Percentiles rank a stretch among this genome's conserved stretches.
Conservation (phyloP, 176 grass and related monocot genomes). For the Phoenix roebelenii region DNA sequence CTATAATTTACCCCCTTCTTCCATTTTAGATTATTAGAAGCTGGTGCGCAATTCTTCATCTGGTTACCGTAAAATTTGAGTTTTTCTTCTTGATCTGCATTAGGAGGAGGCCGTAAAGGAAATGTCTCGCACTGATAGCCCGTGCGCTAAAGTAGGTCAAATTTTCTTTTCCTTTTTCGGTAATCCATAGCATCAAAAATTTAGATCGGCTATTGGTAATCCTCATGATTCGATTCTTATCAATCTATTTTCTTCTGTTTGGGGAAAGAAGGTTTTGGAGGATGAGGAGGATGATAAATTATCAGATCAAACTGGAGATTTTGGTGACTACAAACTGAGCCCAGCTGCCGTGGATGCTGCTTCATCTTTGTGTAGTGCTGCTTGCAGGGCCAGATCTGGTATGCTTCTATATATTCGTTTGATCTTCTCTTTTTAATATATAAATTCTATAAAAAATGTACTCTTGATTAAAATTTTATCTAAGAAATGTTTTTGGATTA, state of each 20-base stretch:
- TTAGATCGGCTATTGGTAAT: too few species aligned
- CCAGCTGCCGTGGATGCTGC: slow-evolving; percentile 9
- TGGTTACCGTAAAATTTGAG: neutral
- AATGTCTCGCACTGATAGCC: slow-evolving; percentile 26
- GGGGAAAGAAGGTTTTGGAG: slow-evolving; percentile 31
- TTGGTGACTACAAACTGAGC: slow-evolving; percentile 42
- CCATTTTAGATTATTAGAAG: neutral
- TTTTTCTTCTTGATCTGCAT: slow-evolving; percentile 6
- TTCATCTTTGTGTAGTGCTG: slow-evolving; percentile 11
- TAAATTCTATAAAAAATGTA: too few species aligned
- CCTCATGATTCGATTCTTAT: too few species aligned
- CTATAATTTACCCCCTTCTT: neutral
- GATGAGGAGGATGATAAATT: slow-evolving; percentile 60
- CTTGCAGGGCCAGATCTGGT: slow-evolving; percentile 49
- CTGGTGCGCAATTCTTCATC: neutral
- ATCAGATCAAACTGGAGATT: slow-evolving; percentile 32
- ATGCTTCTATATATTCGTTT: neutral
- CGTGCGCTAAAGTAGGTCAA: slow-evolving; percentile 29
- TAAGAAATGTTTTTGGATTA: too few species aligned
- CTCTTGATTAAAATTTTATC: too few species aligned
- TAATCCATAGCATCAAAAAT: too few species aligned
- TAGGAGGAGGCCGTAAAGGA: slow-evolving; percentile 46
- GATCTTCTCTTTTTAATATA: too few species aligned
- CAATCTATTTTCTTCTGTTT: neutral
- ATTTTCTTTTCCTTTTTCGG: too few species aligned